Percentiles rank a stretch among this genome's conserved stretches.
Conservation (phyloP, 2,329 filamentous ascomycete species). For the Phoma sp. region DNA sequence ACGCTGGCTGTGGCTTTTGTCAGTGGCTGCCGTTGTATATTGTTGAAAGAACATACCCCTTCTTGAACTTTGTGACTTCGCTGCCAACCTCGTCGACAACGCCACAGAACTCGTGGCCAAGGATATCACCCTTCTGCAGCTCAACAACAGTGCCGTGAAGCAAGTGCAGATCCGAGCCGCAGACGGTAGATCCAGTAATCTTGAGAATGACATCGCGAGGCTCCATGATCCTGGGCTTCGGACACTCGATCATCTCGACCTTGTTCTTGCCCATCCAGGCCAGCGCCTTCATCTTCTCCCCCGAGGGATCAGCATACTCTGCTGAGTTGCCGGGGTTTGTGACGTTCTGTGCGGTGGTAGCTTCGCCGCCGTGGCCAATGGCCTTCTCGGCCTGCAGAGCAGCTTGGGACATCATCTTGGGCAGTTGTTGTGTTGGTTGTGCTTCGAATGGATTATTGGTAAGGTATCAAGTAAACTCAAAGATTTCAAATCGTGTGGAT, state of each 20-base stretch:
- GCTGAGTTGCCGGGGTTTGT: constrained; percentile 60
- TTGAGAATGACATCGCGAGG: constrained; percentile 79
- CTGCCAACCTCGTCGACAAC: constrained; percentile 55
- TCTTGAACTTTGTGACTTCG: constrained; percentile 51
- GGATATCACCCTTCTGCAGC: constrained; percentile 58
- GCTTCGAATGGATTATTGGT: neutral
- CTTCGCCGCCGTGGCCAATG: constrained; percentile 71
- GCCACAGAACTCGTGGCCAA: constrained; percentile 61
- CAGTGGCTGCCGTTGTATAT: constrained; percentile 9
- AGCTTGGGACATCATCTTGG: constrained; percentile 54
- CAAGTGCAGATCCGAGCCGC: constrained; percentile 66
- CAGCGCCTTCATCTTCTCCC: constrained; percentile 77
- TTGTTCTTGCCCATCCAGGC: constrained; percentile 83
- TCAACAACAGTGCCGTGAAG: constrained; percentile 57
- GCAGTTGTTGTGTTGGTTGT: constrained; percentile 15
- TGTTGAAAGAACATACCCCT: constrained; percentile 37
- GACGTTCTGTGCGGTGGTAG: constrained; percentile 71
- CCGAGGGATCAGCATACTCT: constrained; percentile 52
- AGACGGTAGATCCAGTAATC: constrained; percentile 70
- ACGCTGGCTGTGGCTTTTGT: constrained; percentile 51
- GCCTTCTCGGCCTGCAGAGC: constrained; percentile 70
- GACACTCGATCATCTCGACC: constrained; percentile 72
- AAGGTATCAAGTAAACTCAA: constrained; percentile 10
- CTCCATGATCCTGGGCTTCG: constrained; percentile 75
- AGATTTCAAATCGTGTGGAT: neutral